Evolutionary conservation across 73 alveolate genomes (phyloP).

Genomic region (Stentor coeruleus): DNA sequence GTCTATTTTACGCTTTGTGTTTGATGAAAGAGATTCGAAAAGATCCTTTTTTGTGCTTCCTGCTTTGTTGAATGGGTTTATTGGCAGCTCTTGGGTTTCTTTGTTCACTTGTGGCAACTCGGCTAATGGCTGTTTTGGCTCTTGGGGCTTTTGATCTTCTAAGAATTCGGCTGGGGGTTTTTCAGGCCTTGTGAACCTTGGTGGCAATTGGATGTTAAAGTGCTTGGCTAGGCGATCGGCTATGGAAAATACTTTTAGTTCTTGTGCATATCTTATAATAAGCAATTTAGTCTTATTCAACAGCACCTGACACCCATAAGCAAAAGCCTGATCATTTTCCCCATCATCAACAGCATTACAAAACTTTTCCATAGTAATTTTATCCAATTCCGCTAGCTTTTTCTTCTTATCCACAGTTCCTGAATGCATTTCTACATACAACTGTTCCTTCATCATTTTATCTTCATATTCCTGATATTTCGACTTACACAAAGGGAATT

Average conservation of each 20-base stretch:
- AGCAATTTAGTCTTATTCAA: background rate
- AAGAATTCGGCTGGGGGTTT: background rate
- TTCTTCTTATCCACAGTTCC: conserved; percentile 29
- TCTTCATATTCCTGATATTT: conserved; percentile 13
- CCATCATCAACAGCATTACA: conserved; percentile 30
- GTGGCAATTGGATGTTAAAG: conserved; percentile 21
- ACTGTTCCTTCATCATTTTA: background rate
- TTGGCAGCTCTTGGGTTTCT: conserved; percentile 2
- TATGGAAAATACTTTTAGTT: background rate
- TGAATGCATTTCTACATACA: background rate
- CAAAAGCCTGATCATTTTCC: conserved; percentile 37
- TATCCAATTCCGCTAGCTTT: conserved; percentile 37
- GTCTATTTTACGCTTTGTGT: background rate
- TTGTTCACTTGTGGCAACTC: background rate
- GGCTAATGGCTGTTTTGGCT: background rate
- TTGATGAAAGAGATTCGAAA: background rate
- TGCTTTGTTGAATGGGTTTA: background rate
- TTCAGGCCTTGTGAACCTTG: background rate
- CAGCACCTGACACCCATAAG: background rate
- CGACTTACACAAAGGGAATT: conserved; percentile 31
- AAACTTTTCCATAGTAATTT: conserved; percentile 29
- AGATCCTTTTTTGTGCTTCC: background rate
- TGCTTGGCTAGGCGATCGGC: conserved; percentile 23
- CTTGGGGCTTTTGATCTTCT: background rate
- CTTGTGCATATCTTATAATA: background rate